Base-by-base conservation (phyloP, 2,329 filamentous ascomycete genomes). In the Alternaria longipes region DNA sequence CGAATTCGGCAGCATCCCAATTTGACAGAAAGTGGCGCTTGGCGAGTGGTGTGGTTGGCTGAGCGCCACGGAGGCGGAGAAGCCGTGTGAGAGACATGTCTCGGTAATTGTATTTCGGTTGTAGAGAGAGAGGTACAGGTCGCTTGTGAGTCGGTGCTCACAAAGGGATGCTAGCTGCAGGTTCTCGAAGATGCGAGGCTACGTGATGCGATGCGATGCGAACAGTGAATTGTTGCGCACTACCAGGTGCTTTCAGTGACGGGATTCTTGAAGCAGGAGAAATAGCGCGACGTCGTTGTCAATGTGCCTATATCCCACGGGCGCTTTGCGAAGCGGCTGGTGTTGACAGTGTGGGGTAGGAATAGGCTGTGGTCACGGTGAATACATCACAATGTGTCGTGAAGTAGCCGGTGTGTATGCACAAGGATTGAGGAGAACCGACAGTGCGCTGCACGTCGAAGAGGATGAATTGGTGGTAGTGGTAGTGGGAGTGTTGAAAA, bases 1-100 rank as follows among this genome's bases (percentile, higher is more conserved):
- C 74, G 42, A 71, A 70, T 20, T 68, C 63, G 44, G 59, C 66
- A 56, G 70, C 71, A 42, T 76, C 70, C 75, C 75, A 76, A 56
- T 71, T 65, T 8, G 69, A 62, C 51, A 78, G 65, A 42, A 74
- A 68, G 47, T 71, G 68, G 54, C 74, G 72, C 40, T 65, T 68
- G 9, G 62, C 28, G 22, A 68, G 38, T n/a, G 65, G 28, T 30
- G 61, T 28, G 42, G 58, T 40, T 26, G 61, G 57, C 40, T 60
- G 61, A 30, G 67, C 71, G 60, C 65, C 50, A 66, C 69, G 59
- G 65, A 71, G 59, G 70, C 57, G 65, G 61, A 69, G 62, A 54
- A 68, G 61, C 18, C 69, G 54, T 28, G 68, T 73, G 74, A 77
- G 73, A 65, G 73, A 63, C 59, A 59, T 62, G 47, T 59, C 53